Evolutionary conservation across 768 basidiomycete genomes (phyloP), one percentile per base, ranked within the genome.

Genomic region (Tylopilus subfusipes): DNA sequence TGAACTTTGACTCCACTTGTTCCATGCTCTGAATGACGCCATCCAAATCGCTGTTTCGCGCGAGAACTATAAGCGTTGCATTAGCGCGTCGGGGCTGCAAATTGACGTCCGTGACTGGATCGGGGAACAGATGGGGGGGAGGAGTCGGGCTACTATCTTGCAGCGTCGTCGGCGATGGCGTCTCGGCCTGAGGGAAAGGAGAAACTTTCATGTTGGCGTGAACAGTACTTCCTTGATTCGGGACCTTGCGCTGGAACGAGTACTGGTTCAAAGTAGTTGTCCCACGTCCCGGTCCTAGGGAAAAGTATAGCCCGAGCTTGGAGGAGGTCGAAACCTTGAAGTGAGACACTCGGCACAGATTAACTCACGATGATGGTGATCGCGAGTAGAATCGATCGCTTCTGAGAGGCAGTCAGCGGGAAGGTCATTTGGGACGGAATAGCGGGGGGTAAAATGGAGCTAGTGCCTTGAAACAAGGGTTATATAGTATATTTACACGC

Each of bases 61-160:
- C 80, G 12, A 86, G 71, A 38, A 85, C 75, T 24, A 86, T 69
- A 54, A 86, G 77, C 0, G 80, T 81, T 10, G 85, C 85, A 50
- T 86, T 85, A 3, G 80, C 81, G n/a, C 69, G 71, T 1, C 54
- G 61, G 42, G 61, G 25, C n/a, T 27, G 25, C 12, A 38, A 1
- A 6, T 34, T 5, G 14, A 46, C 11, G 0, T 53, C 36, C 6
- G 25, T 8, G 19, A 27, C 29, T 18, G 58, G 24, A 8, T 60
- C 56, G 4, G 47, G 21, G 43, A 48, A 48, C 9, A 55, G 31
- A 21, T 54, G 44, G 3, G 54, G 29, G 16, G 53, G 50, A 38
- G 57, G 53, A 12, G 39, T 22, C 9, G 60, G 45, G 4, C 13
- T 18, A 36, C 5, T 48, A 29, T 46, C 36, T 27, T 31, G 50